Evolutionary conservation across 2,329 filamentous ascomycete genomes (phyloP), one percentile per base, ranked within the genome.

Genomic region (Fusarium sp.): DNA sequence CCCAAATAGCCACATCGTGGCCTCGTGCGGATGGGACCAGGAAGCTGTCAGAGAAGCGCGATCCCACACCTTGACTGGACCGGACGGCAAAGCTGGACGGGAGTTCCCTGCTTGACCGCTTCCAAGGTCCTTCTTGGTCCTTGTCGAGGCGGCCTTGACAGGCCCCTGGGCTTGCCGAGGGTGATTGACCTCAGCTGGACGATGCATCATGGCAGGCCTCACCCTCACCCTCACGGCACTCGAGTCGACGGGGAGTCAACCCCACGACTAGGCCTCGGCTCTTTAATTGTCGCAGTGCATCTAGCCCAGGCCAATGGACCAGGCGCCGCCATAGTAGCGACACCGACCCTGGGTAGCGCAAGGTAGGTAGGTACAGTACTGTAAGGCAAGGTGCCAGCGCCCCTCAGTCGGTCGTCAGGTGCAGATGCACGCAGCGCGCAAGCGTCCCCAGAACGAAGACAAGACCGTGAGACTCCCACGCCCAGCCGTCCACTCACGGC

Each of bases 11-110:
- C 41, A 67, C 59, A 70, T 68, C 67, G 63, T 71, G 64, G 59
- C 60, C 67, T 68, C 54, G 63, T 70, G 54, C 63, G 48, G 67
- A 65, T 60, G 66, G 67, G 66, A 56, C 62, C 47, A 66, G 62
- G 61, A 57, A 61, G 37, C 55, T 66, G 66, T 62, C 56, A 63
- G 63, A 70, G 43, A 54, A 58, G 60, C 52, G 62, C 62, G 63
- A 70, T 61, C 59, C 47, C 51, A 66, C 34, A 41, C 54, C 54
- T 65, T 71, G 62, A 68, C 67, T 47, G 65, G 65, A 61, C 28
- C 34, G 57, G 62, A 56, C 62, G 41, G 43, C 40, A 23, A 40
- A 27, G 52, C 46, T 56, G 47, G 65, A 46, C 55, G 41, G 57
- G 54, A 46, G 54, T 62, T 52, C 65, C 60, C 50, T 66, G 52